Percentiles rank a stretch among this genome's conserved stretches.
Evolutionary conservation across 306 rosid species (phyloP).

Genomic region (Vigna radiata): DNA sequence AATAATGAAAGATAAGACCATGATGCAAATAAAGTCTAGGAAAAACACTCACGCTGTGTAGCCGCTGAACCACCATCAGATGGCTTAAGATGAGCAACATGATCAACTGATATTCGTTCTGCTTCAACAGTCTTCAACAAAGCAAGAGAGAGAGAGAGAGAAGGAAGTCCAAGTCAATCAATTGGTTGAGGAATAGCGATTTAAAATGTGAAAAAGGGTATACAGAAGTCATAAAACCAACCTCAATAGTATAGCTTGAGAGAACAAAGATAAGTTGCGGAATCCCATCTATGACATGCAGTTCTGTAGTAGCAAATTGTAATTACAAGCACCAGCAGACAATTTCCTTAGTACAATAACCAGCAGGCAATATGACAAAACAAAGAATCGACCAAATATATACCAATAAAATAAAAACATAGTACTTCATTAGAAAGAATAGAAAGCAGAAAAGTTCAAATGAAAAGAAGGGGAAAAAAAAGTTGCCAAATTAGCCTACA

Average conservation of each 20-base stretch:
- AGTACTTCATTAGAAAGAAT: neutral
- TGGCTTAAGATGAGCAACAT: constrained; percentile 98
- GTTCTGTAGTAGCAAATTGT: constrained; percentile 67
- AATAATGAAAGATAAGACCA: constrained; percentile 6
- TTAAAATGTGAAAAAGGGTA: constrained; percentile 31
- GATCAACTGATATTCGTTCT: constrained; percentile 96
- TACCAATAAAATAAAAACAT: constrained; percentile 9
- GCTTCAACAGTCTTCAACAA: constrained; percentile 91
- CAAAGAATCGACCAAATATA: constrained; percentile 21
- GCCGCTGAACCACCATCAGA: constrained; percentile 99
- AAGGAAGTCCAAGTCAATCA: constrained; percentile 28
- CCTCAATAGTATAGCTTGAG: constrained; percentile 96
- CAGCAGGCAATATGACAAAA: constrained; percentile 30
- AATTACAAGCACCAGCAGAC: constrained; percentile 45
- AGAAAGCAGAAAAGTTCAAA: neutral
- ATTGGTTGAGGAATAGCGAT: neutral
- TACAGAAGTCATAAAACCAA: constrained; percentile 43
- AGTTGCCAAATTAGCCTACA: constrained; percentile 15
- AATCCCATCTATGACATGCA: constrained; percentile 94
- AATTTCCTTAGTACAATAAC: constrained; percentile 35
- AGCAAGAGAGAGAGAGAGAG: neutral
- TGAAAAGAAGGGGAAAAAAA: neutral
- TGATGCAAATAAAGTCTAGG: constrained; percentile 32
- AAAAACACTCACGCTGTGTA: constrained; percentile 71
- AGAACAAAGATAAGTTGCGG: constrained; percentile 93